Conservation (phyloP, 768 basidiomycete genomes). For the Paxillus rubicundulus region DNA sequence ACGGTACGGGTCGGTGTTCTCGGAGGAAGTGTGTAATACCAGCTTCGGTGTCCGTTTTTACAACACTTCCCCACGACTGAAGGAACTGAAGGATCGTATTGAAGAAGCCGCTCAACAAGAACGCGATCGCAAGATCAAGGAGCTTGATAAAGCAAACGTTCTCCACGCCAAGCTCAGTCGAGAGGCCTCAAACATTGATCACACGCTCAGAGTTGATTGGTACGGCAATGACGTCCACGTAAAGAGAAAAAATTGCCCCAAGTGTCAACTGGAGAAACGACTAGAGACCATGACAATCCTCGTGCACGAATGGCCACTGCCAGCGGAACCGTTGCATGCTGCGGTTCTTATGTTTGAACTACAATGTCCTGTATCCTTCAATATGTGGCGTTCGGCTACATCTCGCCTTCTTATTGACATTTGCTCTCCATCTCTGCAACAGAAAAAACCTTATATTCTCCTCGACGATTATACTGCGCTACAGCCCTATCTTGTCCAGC, state of each 20-base stretch:
- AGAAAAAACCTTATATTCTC: slow-evolving; percentile 9
- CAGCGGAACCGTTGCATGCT: slow-evolving; percentile 18
- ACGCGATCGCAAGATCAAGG: slow-evolving; percentile 22
- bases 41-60: slow-evolving; percentile 40
- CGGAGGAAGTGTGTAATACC: slow-evolving; percentile 4
- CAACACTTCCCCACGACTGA: slow-evolving; percentile 17
- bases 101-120: slow-evolving; percentile 22
- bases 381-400: slow-evolving; percentile 44
- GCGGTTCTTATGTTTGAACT: slow-evolving; percentile 43
- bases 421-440: slow-evolving; percentile 16
- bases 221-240: slow-evolving; percentile 1
- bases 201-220: neutral
- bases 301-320: slow-evolving; percentile 49
- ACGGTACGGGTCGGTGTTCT: slow-evolving; percentile 34
- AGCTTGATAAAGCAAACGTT: slow-evolving; percentile 27
- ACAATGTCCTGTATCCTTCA: slow-evolving; percentile 37
- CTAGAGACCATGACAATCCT: slow-evolving; percentile 27
- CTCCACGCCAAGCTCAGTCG: slow-evolving; percentile 17
- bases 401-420: slow-evolving; percentile 38
- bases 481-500: slow-evolving; percentile 10
- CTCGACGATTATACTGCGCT: slow-evolving; percentile 16
- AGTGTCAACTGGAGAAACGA: slow-evolving; percentile 27
- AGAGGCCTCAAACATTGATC: slow-evolving; percentile 5
- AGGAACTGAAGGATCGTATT: slow-evolving; percentile 29
- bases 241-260: slow-evolving; percentile 18